Evolutionary conservation across 169 alveolate genomes (phyloP), one percentile per base, ranked within the genome.

Genomic region (Babesia ovata): DNA sequence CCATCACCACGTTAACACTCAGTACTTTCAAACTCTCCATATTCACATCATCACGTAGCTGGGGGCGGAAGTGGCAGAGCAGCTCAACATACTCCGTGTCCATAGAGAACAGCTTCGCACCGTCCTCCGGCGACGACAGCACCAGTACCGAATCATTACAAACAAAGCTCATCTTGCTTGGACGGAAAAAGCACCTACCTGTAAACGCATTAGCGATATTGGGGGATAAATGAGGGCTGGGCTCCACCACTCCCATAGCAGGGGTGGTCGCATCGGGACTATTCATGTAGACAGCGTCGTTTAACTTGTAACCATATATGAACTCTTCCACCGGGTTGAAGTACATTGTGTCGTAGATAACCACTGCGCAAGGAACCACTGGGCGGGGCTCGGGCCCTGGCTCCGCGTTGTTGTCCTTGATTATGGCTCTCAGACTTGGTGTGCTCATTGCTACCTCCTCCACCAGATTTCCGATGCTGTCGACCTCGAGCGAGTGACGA

Each of bases 251-350:
- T 3, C n/a, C 56, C 46, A 57, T 58, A 28, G 11, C 4, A 12
- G 39, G 19, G 0, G 42, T 7, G 19, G 2, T 29, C 14, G 21
- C 24, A 14, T 39, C 7, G 24, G 53, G 14, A 26, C 0, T 14
- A 2, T 17, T 44, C 36, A 10, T n/a, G 22, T 26, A 44, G 19
- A 28, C 19, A 9, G 70, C 70, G 26, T 53, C 67, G 21, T 67
- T 67, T 21, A 67, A 10, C 46, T 59, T 75, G 57, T 66, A 75
- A 17, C 84, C 84, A 22, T 75, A 75, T 3, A 75, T 63, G 58
- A 75, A 75, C 76, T 75, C 84, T 59, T 75, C 78, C 33, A 76
- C 73, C 11, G 86, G 86, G 53, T 76, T 76, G 57, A 76, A 66
- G 73, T 66, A 76, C 63, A 76, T 52, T 13, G 86, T 67, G 63